These are phyloP conservation scores for Durusdinium trenchii DNA, from an alignment of 73 alveolate genomes.

Conservation along the genomic window DNA sequence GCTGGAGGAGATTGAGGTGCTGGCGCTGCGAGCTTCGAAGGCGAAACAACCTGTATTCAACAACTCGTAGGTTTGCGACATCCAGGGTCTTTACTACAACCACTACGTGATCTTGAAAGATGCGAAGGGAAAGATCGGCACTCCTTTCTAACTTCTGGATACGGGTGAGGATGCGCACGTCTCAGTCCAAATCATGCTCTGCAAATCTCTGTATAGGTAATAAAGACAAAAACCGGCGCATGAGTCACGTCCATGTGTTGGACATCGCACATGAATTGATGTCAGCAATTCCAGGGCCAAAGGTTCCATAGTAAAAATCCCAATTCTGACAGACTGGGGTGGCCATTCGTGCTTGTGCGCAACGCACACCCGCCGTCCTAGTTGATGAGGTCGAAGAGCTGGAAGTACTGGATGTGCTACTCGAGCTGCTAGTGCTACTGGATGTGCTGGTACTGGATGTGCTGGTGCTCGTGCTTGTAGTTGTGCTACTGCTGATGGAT, in stretches of 20 bases:
- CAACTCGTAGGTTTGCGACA: background rate
- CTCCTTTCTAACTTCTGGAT: too few species aligned
- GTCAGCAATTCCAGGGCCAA: too few species aligned
- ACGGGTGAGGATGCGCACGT: too few species aligned
- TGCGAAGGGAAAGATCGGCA: background rate
- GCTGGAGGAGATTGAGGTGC: background rate
- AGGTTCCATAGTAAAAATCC: too few species aligned
- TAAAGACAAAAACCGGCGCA: too few species aligned
- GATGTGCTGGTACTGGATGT: background rate
- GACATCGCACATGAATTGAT: too few species aligned
- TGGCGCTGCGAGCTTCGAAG: background rate
- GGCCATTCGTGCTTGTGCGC: too few species aligned
- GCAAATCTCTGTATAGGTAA: too few species aligned
- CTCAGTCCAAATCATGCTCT: too few species aligned
- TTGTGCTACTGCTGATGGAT: background rate
- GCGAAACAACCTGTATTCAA: background rate
- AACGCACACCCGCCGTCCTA: too few species aligned
- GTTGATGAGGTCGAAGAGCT: background rate
- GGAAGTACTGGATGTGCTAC: background rate
- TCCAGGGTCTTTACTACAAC: background rate
- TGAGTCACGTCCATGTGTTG: too few species aligned
- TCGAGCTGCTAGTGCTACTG: conserved; percentile 15
- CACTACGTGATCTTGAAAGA: background rate
- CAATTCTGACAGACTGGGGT: too few species aligned
- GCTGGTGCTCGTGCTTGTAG: background rate